A percentile compares a stretch with the other conserved stretches of the same genome.
Evolutionary conservation across 768 basidiomycete genomes (phyloP).

Genomic region (Candolleomyces efflorescens): DNA sequence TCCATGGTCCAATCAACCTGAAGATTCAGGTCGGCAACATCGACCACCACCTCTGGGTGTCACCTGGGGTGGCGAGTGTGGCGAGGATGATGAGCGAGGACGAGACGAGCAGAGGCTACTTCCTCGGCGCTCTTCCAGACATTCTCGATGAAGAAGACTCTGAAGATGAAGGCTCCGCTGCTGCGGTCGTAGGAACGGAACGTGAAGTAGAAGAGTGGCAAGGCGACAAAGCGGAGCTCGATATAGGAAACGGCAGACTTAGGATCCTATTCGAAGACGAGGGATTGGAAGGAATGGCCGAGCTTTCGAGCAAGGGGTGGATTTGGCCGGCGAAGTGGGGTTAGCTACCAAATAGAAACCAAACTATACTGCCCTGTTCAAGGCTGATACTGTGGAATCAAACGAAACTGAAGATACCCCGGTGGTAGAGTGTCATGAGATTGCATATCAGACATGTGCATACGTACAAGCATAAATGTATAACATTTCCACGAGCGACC

Average conservation of each 20-base stretch:
- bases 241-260: conserved; percentile 8
- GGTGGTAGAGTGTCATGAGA: background rate
- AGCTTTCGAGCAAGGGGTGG: background rate
- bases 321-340: conserved; percentile 6
- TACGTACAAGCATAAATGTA: conserved; percentile 4
- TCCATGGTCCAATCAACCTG: background rate
- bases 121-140: conserved; percentile 1
- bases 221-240: conserved; percentile 10
- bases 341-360: background rate
- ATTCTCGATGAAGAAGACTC: background rate
- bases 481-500: background rate
- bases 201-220: conserved; percentile 4
- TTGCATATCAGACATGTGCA: background rate
- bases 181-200: background rate
- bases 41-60: conserved; percentile 2
- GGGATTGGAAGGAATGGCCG: background rate
- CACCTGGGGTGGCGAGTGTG: background rate
- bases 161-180: background rate
- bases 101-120: background rate
- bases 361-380: background rate
- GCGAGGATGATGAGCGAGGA: conserved; percentile 2
- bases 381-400: background rate
- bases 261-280: conserved; percentile 11
- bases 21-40: conserved; percentile 1
- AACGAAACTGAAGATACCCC: background rate